These are phyloP conservation scores for Phoenix dactylifera DNA, from an alignment of 176 grass and related monocot species.

Conservation along the genomic window DNA sequence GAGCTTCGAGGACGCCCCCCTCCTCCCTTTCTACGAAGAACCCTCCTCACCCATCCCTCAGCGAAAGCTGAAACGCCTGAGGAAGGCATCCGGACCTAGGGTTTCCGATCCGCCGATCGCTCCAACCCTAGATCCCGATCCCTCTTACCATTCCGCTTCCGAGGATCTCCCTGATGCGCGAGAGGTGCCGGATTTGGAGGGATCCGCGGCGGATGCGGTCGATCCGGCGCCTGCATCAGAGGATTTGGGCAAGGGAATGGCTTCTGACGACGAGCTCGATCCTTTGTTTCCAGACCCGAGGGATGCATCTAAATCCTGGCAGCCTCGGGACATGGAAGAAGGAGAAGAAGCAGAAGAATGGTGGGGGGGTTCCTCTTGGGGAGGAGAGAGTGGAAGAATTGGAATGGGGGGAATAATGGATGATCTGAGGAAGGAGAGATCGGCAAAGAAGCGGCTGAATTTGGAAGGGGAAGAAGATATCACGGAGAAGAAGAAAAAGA, in stretches of 20 bases:
- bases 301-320: no score
- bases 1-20: constrained; percentile 36
- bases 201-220: constrained; percentile 1
- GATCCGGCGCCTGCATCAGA: background rate
- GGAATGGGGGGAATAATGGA: constrained; percentile 42
- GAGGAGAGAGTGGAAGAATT: background rate
- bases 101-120: background rate
- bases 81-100: constrained; percentile 26
- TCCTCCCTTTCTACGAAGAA: constrained; percentile 17
- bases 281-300: constrained; percentile 25
- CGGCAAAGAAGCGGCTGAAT: constrained; percentile 70
- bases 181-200: background rate
- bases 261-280: constrained; percentile 12
- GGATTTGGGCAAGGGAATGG: background rate
- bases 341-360: constrained; percentile 20
- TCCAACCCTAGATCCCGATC: background rate
- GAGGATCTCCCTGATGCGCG: constrained; percentile 3
- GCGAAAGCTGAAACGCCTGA: constrained; percentile 47
- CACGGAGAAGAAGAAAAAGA: constrained; percentile 46
- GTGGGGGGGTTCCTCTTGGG: background rate
- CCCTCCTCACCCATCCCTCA: constrained; percentile 14
- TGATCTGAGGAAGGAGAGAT: constrained; percentile 44
- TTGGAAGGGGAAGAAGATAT: constrained; percentile 39
- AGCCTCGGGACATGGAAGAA: constrained; percentile 4
- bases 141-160: background rate